Conservation (phyloP, 1,139 yeast genomes). For the Wickerhamomyces sp. region DNA sequence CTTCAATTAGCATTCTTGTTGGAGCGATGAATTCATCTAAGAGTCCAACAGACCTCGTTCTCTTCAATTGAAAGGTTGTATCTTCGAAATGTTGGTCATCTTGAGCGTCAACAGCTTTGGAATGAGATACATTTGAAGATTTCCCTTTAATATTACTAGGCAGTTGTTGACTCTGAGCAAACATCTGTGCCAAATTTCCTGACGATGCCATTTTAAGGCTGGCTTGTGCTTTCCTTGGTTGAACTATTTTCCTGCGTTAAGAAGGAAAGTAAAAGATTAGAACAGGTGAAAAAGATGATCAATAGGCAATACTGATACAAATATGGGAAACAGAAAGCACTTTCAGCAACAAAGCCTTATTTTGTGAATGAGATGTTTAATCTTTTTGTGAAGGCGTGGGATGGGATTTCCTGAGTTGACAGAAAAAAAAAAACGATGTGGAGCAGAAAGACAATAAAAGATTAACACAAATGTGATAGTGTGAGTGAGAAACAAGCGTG, state of each 20-base stretch:
- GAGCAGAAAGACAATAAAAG: neutral
- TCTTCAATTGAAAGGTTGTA: conserved; percentile 70
- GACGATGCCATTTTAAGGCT: conserved; percentile 14
- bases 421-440: neutral
- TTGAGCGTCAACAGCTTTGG: conserved; percentile 63
- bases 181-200: conserved; percentile 20
- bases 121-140: conserved; percentile 26
- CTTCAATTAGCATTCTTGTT: conserved; percentile 29
- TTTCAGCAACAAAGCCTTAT: too few species aligned
- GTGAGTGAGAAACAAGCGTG: too few species aligned
- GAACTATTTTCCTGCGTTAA: too few species aligned
- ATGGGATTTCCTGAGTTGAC: neutral
- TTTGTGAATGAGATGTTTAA: too few species aligned
- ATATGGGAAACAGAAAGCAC: too few species aligned
- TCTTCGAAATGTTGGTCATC: conserved; percentile 69
- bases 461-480: neutral
- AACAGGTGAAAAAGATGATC: too few species aligned
- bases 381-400: neutral
- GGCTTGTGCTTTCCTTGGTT: neutral
- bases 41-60: conserved; percentile 81
- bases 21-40: conserved; percentile 65
- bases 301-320: too few species aligned
- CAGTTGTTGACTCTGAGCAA: conserved; percentile 16
- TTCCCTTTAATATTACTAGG: neutral
- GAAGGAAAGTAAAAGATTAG: too few species aligned